Evolutionary conservation across 768 basidiomycete species (phyloP).

Genomic region (Tremella fuciformis): DNA sequence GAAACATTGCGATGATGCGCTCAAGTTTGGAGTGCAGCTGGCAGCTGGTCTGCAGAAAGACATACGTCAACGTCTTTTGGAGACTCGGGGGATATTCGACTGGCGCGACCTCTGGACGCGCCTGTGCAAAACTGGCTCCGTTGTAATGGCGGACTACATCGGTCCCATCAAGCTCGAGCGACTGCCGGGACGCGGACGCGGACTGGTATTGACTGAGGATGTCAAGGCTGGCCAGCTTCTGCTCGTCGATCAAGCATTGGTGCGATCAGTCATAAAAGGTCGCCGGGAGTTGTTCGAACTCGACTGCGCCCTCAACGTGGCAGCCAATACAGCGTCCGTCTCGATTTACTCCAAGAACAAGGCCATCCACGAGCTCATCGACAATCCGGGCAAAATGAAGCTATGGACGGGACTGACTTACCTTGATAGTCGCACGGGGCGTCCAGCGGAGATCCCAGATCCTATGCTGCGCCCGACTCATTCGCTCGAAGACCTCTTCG

Average conservation of each 20-base stretch:
- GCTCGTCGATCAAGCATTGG: conserved; percentile 6
- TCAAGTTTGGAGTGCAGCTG: background rate
- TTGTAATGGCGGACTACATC: conserved; percentile 10
- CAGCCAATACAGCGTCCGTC: background rate
- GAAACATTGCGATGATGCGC: too few relatives aligned
- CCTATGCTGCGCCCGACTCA: background rate
- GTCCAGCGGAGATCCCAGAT: background rate
- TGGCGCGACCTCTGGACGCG: background rate
- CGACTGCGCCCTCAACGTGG: background rate
- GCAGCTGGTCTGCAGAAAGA: background rate
- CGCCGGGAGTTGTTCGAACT: too few relatives aligned
- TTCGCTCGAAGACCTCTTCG: background rate
- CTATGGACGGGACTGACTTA: background rate
- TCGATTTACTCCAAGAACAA: background rate
- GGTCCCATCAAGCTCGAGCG: conserved; percentile 5
- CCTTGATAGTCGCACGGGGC: background rate
- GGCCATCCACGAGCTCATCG: conserved; percentile 8
- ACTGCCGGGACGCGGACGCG: conserved; percentile 7
- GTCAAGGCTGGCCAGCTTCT: conserved; percentile 14
- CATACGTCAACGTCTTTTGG: background rate
- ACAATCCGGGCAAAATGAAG: background rate
- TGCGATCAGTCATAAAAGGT: background rate
- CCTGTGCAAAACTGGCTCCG: background rate
- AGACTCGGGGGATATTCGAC: background rate
- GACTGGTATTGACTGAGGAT: conserved; percentile 7